Evolutionary conservation across 176 grass and related monocot species (phyloP).

Genomic region (Thinopyrum elongatum): DNA sequence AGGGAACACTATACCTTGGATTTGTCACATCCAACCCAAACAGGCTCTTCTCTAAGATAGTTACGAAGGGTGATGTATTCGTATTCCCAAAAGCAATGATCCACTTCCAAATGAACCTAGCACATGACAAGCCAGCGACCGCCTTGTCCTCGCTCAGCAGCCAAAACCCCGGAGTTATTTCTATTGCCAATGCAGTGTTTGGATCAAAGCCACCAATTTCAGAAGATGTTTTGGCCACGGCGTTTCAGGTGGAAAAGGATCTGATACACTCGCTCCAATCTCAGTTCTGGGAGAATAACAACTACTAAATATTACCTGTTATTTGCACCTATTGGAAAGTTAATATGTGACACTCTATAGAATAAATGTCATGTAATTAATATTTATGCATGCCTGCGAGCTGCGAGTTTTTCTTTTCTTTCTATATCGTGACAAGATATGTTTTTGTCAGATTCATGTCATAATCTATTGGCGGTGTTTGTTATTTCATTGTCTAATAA

Average conservation of each 20-base stretch:
- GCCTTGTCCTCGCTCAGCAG: background rate
- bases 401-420: background rate
- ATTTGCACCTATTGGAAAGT: background rate
- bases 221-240: background rate
- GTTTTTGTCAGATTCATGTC: background rate
- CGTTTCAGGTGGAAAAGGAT: background rate
- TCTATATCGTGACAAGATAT: background rate
- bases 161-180: constrained; percentile 6
- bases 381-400: background rate
- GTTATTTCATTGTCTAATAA: background rate
- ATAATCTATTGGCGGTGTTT: background rate
- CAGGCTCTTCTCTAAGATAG: background rate
- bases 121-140: constrained; percentile 3
- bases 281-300: constrained; percentile 6
- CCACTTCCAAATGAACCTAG: constrained; percentile 1
- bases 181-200: background rate
- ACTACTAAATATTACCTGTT: background rate
- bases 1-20: constrained; percentile 16
- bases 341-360: background rate
- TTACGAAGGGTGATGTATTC: background rate
- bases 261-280: background rate
- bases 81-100: constrained; percentile 12
- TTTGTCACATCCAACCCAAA: constrained; percentile 19
- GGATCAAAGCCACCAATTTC: background rate
- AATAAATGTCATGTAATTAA: background rate